phyloP scores from a whole-genome alignment of 176 grass and related monocot genomes.

The Tillandsia leiboldiana region DNA sequence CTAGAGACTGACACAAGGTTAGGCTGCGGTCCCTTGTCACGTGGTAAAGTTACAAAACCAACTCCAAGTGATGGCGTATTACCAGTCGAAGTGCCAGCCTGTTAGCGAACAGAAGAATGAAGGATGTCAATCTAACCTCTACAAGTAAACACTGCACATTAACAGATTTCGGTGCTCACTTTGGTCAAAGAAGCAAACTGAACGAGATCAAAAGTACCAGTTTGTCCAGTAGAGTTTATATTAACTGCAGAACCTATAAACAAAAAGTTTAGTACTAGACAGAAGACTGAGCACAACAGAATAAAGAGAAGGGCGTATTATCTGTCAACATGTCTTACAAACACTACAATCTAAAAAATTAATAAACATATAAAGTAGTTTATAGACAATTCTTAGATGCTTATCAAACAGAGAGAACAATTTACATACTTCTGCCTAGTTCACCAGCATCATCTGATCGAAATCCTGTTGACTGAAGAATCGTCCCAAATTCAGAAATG shows the following conservation, averaged over 20 bases:
- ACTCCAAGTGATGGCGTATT: constrained; percentile 12
- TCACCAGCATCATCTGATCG: constrained; percentile 16
- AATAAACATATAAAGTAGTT: background rate
- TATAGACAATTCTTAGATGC: background rate
- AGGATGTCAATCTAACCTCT: background rate
- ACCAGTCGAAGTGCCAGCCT: constrained; percentile 20
- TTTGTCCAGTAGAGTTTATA: constrained; percentile 17
- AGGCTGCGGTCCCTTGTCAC: constrained; percentile 25
- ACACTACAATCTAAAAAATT: too few relatives aligned
- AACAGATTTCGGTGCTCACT: constrained; percentile 4
- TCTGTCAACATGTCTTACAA: too few relatives aligned
- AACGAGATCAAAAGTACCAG: constrained; percentile 22
- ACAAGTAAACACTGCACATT: background rate
- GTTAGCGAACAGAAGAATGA: constrained; percentile 7
- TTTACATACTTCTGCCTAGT: constrained; percentile 11
- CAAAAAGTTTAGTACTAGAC: constrained; percentile 11
- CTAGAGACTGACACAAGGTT: constrained; percentile 27
- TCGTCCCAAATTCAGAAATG: constrained; percentile 16
- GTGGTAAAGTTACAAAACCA: background rate
- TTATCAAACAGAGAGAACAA: background rate
- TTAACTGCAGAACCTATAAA: constrained; percentile 12
- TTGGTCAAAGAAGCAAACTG: constrained; percentile 20
- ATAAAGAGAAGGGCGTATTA: background rate
- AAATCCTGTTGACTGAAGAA: constrained; percentile 26
- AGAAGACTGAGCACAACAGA: background rate